Evolutionary conservation across 352 stramenopile genomes (phyloP).

Genomic region (Plasmopara muralis): DNA sequence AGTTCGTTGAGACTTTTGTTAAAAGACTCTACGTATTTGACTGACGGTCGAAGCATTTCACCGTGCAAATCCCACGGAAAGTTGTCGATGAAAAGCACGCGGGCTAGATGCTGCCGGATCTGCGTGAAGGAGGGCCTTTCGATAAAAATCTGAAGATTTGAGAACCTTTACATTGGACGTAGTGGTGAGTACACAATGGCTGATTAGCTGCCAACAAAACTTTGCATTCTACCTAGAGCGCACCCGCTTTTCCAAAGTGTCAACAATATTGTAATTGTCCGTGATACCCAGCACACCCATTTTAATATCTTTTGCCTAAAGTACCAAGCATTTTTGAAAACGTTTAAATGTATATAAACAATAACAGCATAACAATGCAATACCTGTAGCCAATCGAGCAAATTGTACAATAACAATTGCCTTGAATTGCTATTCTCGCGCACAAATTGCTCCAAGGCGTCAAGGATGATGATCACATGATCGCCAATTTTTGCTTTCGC

Average conservation of each 20-base stretch:
- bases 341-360: background rate
- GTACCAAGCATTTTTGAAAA: background rate
- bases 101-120: conserved; percentile 38
- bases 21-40: conserved; percentile 35
- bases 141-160: conserved; percentile 73
- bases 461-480: conserved; percentile 64
- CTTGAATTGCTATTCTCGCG: conserved; percentile 52
- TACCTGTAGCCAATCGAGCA: conserved; percentile 80
- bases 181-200: background rate
- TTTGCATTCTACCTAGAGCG: conserved; percentile 42
- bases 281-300: conserved; percentile 79
- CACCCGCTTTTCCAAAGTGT: conserved; percentile 78
- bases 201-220: background rate
- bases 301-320: conserved; percentile 64
- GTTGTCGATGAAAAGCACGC: conserved; percentile 31
- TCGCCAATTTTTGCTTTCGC: conserved; percentile 39
- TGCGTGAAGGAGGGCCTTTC: conserved; percentile 47
- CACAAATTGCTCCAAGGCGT: conserved; percentile 74
- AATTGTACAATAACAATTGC: conserved; percentile 78
- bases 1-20: conserved; percentile 35
- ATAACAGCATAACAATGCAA: background rate
- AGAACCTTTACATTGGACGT: conserved; percentile 45
- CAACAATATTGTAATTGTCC: conserved; percentile 73
- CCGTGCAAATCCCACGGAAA: conserved; percentile 25
- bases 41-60: conserved; percentile 11